Percentiles rank a stretch among this genome's conserved stretches.
Conservation (phyloP, 177 flowering plant species). For the Telopea speciosissima region DNA sequence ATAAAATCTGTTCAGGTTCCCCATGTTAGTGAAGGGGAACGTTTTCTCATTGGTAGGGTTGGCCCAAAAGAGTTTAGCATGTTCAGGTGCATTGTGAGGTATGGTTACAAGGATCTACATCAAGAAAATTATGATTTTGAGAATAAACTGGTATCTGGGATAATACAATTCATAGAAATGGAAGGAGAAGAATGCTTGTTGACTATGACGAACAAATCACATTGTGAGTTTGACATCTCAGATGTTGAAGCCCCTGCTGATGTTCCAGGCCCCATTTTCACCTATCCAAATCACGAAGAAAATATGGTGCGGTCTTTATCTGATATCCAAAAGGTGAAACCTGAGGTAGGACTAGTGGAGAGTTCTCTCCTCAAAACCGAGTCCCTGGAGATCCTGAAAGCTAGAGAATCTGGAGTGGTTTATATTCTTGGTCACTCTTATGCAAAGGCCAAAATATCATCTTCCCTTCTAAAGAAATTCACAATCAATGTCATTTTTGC, state of each 20-base stretch:
- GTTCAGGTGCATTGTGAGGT: conserved; percentile 69
- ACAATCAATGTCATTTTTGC: conserved; percentile 45
- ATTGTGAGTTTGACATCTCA: conserved; percentile 7
- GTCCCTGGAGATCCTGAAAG: conserved; percentile 36
- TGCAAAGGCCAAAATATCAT: conserved; percentile 51
- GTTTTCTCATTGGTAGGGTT: conserved; percentile 44
- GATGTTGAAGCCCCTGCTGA: conserved; percentile 18
- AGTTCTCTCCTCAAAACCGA: conserved; percentile 29
- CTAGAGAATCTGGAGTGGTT: conserved; percentile 59
- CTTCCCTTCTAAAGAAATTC: conserved; percentile 51
- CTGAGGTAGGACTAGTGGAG: conserved; percentile 12
- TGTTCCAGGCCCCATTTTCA: conserved; percentile 13
- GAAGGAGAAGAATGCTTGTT: conserved; percentile 26
- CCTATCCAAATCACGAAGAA: conserved; percentile 17
- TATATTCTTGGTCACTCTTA: conserved; percentile 62
- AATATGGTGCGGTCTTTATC: conserved; percentile 14
- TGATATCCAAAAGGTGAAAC: conserved; percentile 15
- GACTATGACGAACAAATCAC: conserved; percentile 4
- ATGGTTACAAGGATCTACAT: conserved; percentile 69
- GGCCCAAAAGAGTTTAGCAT: conserved; percentile 50
- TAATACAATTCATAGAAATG: conserved; percentile 36
- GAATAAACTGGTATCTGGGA: conserved; percentile 34
- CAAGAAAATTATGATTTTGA: conserved; percentile 58
- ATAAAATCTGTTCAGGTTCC: conserved; percentile 65
- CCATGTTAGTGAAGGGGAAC: conserved; percentile 32